Evolutionary conservation across 2,329 filamentous ascomycete genomes (phyloP).

Genomic region (Arthrobotrys entomopaga): DNA sequence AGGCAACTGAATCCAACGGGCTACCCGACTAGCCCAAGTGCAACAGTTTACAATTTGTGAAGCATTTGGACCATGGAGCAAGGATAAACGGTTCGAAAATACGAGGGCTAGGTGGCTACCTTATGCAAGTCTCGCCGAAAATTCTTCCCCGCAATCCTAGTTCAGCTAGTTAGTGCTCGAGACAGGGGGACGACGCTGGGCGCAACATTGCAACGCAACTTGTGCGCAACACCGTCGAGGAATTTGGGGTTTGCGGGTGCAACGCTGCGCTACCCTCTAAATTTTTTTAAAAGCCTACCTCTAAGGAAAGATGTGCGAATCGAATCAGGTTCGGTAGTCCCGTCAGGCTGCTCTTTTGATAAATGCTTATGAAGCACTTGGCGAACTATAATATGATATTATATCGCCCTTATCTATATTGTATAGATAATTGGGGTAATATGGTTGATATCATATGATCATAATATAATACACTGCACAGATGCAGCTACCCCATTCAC

Average conservation of each 20-base stretch:
- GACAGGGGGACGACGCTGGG: neutral
- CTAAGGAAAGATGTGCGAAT: conserved; percentile 3
- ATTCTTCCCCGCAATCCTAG: conserved; percentile 48
- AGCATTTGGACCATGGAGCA: neutral
- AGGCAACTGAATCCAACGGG: neutral
- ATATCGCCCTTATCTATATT: too few relatives aligned
- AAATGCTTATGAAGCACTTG: neutral
- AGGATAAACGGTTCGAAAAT: conserved; percentile 11
- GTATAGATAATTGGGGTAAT: too few relatives aligned
- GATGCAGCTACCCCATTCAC: neutral
- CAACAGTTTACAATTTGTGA: conserved; percentile 7
- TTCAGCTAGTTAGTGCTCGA: conserved; percentile 1
- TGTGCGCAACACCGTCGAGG: conserved; percentile 10
- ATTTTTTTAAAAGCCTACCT: neutral
- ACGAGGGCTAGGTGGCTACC: conserved; percentile 4
- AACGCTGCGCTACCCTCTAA: conserved; percentile 24
- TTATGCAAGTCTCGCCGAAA: conserved; percentile 44
- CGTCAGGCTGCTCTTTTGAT: conserved; percentile 26
- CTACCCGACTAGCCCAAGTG: neutral
- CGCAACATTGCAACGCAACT: conserved; percentile 31
- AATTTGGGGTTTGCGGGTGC: conserved; percentile 7
- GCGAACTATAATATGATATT: neutral
- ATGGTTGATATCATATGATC: conserved; percentile 11
- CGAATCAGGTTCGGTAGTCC: conserved; percentile 17
- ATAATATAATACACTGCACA: too few relatives aligned